These are phyloP conservation scores for Hypomyces rosellus DNA, from an alignment of 2,329 filamentous ascomycete genomes.

Conservation along the genomic window DNA sequence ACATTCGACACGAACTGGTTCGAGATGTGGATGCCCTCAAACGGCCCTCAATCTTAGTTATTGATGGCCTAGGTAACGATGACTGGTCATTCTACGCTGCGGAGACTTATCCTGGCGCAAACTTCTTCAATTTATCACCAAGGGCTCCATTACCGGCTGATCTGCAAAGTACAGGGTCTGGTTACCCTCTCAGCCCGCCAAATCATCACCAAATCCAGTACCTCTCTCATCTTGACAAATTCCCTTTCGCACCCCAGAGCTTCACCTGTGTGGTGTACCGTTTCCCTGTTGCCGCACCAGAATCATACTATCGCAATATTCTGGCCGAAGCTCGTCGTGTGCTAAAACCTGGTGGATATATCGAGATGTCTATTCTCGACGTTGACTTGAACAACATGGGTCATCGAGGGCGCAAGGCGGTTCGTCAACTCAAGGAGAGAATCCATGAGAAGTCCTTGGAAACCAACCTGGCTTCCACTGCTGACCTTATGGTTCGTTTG, in stretches of 20 bases:
- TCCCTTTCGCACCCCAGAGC: conserved; percentile 70
- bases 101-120: conserved; percentile 67
- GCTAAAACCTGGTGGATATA: conserved; percentile 67
- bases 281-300: conserved; percentile 65
- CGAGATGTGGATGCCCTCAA: conserved; percentile 30
- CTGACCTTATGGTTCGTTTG: conserved; percentile 57
- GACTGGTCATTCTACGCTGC: conserved; percentile 86
- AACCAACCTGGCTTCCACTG: conserved; percentile 53
- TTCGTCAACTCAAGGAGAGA: conserved; percentile 65
- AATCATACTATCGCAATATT: conserved; percentile 62
- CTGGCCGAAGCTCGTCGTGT: conserved; percentile 72
- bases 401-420: conserved; percentile 58
- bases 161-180: conserved; percentile 33
- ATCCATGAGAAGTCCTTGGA: conserved; percentile 56
- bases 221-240: conserved; percentile 53
- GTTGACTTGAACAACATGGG: conserved; percentile 81
- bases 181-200: conserved; percentile 50
- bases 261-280: conserved; percentile 72
- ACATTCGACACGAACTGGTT: conserved; percentile 64
- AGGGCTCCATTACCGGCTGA: conserved; percentile 45
- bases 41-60: conserved; percentile 62
- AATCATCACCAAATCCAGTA: conserved; percentile 76
- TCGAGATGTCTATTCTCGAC: conserved; percentile 75
- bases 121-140: conserved; percentile 70
- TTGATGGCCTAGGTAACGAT: conserved; percentile 79